Conservation (phyloP, 2,329 filamentous ascomycete species). For the Aspergillus spinulosporus region DNA sequence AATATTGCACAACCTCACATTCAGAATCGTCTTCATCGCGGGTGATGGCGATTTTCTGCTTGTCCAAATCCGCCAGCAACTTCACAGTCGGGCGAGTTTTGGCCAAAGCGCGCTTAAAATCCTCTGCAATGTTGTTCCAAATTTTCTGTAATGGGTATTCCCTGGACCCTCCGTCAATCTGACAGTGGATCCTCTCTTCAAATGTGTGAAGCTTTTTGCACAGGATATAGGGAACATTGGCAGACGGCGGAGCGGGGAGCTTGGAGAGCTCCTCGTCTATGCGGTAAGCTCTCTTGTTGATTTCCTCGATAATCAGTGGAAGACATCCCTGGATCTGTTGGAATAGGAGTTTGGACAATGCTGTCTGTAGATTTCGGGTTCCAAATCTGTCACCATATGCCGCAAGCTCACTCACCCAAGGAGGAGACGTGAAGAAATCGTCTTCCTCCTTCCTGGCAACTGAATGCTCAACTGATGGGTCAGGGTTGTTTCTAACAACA, state of each 20-base stretch:
- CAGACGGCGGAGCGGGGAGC: constrained; percentile 65
- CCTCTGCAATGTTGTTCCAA: constrained; percentile 49
- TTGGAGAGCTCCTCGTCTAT: constrained; percentile 58
- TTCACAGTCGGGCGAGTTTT: constrained; percentile 44
- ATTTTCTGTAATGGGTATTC: constrained; percentile 44
- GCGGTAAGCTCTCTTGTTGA: constrained; percentile 48
- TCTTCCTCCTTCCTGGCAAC: constrained; percentile 53
- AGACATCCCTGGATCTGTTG: constrained; percentile 46
- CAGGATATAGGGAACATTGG: constrained; percentile 67
- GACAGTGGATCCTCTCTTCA: constrained; percentile 53
- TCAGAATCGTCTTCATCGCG: constrained; percentile 29
- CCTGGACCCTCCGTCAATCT: constrained; percentile 53
- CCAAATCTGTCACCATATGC: constrained; percentile 52
- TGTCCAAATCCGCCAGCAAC: constrained; percentile 24
- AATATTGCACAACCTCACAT: constrained; percentile 24
- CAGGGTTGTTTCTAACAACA: constrained; percentile 63
- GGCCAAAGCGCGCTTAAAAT: constrained; percentile 54
- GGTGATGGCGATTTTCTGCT: constrained; percentile 40
- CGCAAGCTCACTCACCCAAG: constrained; percentile 50
- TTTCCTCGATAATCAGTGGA: constrained; percentile 40
- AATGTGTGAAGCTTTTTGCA: constrained; percentile 61
- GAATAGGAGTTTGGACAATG: constrained; percentile 52
- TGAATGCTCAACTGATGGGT: constrained; percentile 45
- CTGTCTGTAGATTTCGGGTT: constrained; percentile 51
- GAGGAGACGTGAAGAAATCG: constrained; percentile 50